Percentiles rank a stretch among this genome's conserved stretches.
Conservation (phyloP, 1,284 basidiomycete species). For the Boletus sp. region DNA sequence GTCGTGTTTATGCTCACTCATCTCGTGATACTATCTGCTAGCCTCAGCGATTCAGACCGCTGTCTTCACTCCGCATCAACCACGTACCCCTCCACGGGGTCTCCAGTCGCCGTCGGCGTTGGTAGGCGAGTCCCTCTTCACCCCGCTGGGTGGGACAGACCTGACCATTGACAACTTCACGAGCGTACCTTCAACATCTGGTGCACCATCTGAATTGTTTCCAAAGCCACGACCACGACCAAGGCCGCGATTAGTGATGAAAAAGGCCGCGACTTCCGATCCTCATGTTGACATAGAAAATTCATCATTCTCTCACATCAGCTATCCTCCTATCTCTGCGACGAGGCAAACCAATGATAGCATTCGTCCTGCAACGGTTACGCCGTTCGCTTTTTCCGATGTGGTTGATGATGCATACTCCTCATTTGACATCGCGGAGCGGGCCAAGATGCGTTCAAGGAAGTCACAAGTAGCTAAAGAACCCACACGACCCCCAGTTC, state of each 20-base stretch:
- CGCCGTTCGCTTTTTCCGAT: constrained; percentile 10
- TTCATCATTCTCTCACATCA: constrained; percentile 27
- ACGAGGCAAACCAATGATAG: constrained; percentile 19
- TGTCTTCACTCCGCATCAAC: constrained; percentile 12
- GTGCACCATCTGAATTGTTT: neutral
- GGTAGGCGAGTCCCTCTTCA: constrained; percentile 26
- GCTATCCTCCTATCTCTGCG: constrained; percentile 15
- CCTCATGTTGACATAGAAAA: neutral
- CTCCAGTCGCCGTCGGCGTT: neutral
- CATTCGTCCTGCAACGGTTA: constrained; percentile 17
- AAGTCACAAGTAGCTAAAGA: constrained; percentile 22
- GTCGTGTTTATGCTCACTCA: neutral
- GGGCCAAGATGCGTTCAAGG: constrained; percentile 43
- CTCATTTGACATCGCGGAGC: constrained; percentile 41
- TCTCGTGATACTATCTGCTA: neutral
- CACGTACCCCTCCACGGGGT: constrained; percentile 16
- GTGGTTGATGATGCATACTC: constrained; percentile 21
- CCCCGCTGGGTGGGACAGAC: constrained; percentile 14
- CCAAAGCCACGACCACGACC: constrained; percentile 26
- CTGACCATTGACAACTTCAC: constrained; percentile 16
- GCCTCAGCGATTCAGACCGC: constrained; percentile 24
- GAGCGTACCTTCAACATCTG: constrained; percentile 7
- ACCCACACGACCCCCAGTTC: neutral
- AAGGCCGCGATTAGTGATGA: constrained; percentile 27
- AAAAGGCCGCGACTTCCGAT: constrained; percentile 11